Evolutionary conservation across 1,284 basidiomycete genomes (phyloP).

Genomic region (Ustilago tritici): DNA sequence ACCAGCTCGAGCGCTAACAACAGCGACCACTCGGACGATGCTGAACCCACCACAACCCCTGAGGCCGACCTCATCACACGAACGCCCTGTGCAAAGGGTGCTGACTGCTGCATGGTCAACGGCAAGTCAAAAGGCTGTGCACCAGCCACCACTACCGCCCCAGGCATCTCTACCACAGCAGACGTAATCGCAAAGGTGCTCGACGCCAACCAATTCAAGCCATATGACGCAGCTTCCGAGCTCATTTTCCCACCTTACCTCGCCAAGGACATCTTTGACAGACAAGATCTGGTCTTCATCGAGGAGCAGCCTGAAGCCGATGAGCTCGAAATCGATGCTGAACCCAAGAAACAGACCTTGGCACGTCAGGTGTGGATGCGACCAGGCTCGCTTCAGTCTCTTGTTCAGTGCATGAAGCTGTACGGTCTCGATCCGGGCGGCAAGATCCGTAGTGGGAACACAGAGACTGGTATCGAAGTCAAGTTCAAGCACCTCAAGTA

Average conservation of each 20-base stretch:
- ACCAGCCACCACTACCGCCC: constrained; percentile 6
- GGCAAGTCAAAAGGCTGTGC: constrained; percentile 40
- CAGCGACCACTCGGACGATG: constrained; percentile 47
- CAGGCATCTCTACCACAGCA: constrained; percentile 40
- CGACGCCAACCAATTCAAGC: constrained; percentile 45
- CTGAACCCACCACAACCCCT: constrained; percentile 43
- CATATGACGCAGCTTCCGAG: constrained; percentile 67
- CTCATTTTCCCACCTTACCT: constrained; percentile 70
- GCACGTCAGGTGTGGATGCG: constrained; percentile 58
- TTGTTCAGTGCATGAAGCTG: constrained; percentile 48
- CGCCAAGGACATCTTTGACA: constrained; percentile 54
- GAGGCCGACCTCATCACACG: constrained; percentile 47
- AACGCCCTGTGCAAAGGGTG: constrained; percentile 54
- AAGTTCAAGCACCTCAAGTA: constrained; percentile 60
- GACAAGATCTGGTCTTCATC: constrained; percentile 59
- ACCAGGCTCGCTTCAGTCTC: constrained; percentile 55
- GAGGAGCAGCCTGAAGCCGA: constrained; percentile 38
- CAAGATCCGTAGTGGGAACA: constrained; percentile 63
- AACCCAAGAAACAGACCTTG: constrained; percentile 12
- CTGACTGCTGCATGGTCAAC: constrained; percentile 57
- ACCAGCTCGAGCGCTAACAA: constrained; percentile 13
- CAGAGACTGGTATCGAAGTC: constrained; percentile 63
- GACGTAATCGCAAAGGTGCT: constrained; percentile 43
- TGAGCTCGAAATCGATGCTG: constrained; percentile 29
- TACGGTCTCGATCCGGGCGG: constrained; percentile 43